Evolutionary conservation across 192 early-diverging fungal species (phyloP).

Genomic region (Linnemannia zychae): DNA sequence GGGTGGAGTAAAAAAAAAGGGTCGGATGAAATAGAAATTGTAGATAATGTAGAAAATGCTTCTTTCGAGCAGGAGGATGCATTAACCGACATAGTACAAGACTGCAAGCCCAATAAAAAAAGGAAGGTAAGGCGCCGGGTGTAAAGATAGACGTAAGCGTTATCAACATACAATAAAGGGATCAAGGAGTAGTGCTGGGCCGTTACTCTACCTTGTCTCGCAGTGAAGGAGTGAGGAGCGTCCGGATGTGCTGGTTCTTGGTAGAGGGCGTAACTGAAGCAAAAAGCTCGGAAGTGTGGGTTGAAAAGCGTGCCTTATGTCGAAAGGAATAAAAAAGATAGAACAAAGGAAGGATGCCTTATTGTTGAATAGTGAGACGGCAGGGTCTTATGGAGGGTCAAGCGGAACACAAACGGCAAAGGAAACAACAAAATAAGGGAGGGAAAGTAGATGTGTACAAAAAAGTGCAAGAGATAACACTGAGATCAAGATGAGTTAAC

Average conservation of each 20-base stretch:
- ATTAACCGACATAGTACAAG: no score
- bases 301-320: not conserved
- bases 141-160: no score
- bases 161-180: no score
- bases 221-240: not conserved
- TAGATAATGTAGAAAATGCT: not conserved
- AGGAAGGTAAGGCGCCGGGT: no score
- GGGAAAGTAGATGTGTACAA: slow-evolving; percentile 4
- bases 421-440: slow-evolving; percentile 1
- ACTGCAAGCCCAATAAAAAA: no score
- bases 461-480: slow-evolving; percentile 9
- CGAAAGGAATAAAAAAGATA: not conserved
- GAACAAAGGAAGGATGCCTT: not conserved
- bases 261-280: no score
- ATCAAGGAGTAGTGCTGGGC: no score
- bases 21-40: not conserved
- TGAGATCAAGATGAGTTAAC: slow-evolving; percentile 6
- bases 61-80: not conserved
- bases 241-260: not conserved
- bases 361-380: not conserved
- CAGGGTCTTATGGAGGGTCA: not conserved
- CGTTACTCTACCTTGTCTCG: not conserved
- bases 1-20: not conserved
- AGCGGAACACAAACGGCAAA: not conserved
- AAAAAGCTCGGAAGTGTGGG: not conserved